phyloP scores from a whole-genome alignment of 2,329 filamentous ascomycete species.

The Gnomoniopsis smithogilvyi region DNA sequence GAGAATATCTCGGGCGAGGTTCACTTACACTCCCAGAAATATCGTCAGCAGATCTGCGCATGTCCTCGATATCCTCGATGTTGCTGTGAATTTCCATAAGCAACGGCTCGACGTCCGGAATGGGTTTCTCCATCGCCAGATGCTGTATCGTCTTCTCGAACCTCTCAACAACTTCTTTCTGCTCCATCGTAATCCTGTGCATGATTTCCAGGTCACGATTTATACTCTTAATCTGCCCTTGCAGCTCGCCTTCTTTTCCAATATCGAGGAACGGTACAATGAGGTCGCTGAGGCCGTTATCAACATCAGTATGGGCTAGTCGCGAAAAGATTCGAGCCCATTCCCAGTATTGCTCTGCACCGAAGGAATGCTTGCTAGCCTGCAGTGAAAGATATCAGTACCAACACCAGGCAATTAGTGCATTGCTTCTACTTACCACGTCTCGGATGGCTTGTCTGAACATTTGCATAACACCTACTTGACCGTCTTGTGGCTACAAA shows the following conservation, averaged over 20 bases:
- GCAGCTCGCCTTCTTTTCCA: constrained; percentile 37
- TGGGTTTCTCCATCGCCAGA: constrained; percentile 6
- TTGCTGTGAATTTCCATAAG: constrained; percentile 22
- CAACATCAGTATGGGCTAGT: constrained; percentile 24
- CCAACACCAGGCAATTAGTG: no score
- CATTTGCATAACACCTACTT: constrained; percentile 7
- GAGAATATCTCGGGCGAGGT: neutral
- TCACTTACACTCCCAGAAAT: constrained; percentile 31
- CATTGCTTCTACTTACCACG: constrained; percentile 2
- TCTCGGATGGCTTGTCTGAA: constrained; percentile 16
- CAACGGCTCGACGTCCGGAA: constrained; percentile 14
- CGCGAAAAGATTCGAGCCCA: constrained; percentile 28
- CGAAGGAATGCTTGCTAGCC: constrained; percentile 36
- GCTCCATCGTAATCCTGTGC: constrained; percentile 34
- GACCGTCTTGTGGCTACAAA: constrained; percentile 9
- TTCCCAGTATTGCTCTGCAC: constrained; percentile 35
- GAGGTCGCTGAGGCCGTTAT: constrained; percentile 14
- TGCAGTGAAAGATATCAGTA: constrained; percentile 2
- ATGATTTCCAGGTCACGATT: constrained; percentile 47
- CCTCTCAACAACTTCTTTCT: constrained; percentile 28
- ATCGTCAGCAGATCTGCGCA: constrained; percentile 29
- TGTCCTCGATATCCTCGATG: constrained; percentile 31
- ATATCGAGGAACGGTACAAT: constrained; percentile 35
- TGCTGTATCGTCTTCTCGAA: constrained; percentile 25
- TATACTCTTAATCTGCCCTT: constrained; percentile 44